phyloP scores from a whole-genome alignment of 345 rosid genomes.

The Aegle marmelos region DNA sequence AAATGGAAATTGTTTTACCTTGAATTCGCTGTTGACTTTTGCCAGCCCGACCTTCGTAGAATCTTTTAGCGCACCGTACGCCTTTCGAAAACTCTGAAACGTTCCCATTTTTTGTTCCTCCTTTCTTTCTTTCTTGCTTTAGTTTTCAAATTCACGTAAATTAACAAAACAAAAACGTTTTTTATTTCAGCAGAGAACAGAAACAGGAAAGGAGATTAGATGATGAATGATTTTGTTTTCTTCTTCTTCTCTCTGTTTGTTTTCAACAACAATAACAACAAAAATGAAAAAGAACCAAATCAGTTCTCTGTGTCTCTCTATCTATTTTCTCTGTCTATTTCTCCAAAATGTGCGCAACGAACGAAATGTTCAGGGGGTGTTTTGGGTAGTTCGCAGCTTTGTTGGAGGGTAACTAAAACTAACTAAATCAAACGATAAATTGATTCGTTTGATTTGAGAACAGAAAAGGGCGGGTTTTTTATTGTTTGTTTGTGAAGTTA shows the following conservation, averaged over 20 bases:
- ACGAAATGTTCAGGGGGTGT: slow-evolving; percentile 16
- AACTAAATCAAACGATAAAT: slow-evolving; percentile 3
- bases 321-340: neutral
- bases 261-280: neutral
- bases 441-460: neutral
- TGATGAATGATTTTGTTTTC: neutral
- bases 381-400: neutral
- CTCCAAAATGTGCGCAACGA: slow-evolving; percentile 27
- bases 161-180: neutral
- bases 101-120: slow-evolving; percentile 49
- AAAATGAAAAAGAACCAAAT: neutral
- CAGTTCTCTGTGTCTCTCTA: neutral
- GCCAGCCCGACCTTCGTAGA: slow-evolving; percentile 97
- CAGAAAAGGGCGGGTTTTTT: slow-evolving; percentile 10
- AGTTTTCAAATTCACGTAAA: neutral
- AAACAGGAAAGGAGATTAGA: slow-evolving; percentile 1
- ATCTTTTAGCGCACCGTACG: slow-evolving; percentile 96
- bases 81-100: slow-evolving; percentile 80
- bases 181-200: slow-evolving; percentile 5
- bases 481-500: neutral
- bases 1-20: slow-evolving; percentile 39
- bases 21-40: slow-evolving; percentile 95
- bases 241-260: slow-evolving; percentile 8
- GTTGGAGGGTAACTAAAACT: neutral
- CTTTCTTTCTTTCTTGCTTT: neutral